A percentile compares a stretch with the other conserved stretches of the same genome.
Conservation (phyloP, 208 protist genomes). For the Crithidia sp. region DNA sequence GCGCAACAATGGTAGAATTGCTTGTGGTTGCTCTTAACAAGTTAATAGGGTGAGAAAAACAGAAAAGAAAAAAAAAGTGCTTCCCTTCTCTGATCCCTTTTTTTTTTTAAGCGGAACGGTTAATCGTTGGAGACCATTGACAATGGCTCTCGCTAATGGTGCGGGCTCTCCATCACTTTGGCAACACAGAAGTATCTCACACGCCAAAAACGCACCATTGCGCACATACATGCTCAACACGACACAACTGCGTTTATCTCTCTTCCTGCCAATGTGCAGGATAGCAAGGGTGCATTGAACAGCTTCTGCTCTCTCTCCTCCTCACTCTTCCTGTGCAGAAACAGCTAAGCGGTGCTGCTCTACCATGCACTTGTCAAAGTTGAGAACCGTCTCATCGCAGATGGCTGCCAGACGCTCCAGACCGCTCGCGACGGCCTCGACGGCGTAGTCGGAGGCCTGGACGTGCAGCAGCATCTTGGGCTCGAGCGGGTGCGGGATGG, state of each 20-base stretch:
- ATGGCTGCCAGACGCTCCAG: constrained; percentile 82
- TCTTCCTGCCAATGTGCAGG: no score
- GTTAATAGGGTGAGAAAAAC: not conserved
- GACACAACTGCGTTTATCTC: no score
- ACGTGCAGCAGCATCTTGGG: constrained; percentile 94
- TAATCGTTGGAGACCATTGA: not conserved
- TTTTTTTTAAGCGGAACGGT: not conserved
- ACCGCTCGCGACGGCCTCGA: constrained; percentile 80
- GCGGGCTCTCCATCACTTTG: no score
- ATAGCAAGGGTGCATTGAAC: no score
- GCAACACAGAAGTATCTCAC: no score
- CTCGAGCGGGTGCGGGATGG: constrained; percentile 94
- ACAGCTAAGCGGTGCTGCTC: constrained; percentile 34
- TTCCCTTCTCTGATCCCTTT: not conserved
- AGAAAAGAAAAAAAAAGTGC: not conserved
- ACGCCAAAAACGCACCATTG: no score
- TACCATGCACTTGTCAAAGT: constrained; percentile 77
- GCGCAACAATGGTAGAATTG: no score
- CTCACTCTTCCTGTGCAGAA: constrained; percentile 25
- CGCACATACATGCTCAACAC: no score
- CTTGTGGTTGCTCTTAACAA: no score
- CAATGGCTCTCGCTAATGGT: not conserved
- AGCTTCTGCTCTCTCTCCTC: no score
- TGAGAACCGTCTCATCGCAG: constrained; percentile 77
- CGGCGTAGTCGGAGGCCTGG: constrained; percentile 88